Evolutionary conservation across 257 asterid species (phyloP).

Genomic region (Salvia rosmarinus): DNA sequence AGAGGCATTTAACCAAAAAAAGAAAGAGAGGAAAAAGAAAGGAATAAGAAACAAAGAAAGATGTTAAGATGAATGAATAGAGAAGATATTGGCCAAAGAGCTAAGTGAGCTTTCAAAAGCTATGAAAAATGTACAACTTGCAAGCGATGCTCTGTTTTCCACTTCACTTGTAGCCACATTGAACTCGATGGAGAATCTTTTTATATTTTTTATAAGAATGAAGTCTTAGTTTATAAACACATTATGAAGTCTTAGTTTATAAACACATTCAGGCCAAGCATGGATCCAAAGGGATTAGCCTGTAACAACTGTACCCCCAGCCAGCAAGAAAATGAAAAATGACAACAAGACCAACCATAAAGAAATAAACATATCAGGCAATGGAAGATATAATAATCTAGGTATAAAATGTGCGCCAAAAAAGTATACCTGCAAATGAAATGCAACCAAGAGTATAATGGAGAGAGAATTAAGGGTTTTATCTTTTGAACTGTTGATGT

Average conservation of each 20-base stretch:
- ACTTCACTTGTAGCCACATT: no score
- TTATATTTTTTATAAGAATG: not conserved
- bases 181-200: not conserved
- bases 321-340: not conserved
- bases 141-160: no score
- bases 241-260: not conserved
- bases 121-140: no score
- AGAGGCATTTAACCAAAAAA: no score
- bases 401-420: not conserved
- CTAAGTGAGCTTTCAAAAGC: no score
- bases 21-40: no score
- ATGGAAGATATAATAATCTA: not conserved
- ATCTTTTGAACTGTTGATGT: conserved; percentile 83
- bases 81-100: no score
- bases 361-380: not conserved
- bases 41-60: no score
- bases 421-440: conserved; percentile 82
- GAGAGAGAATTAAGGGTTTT: conserved; percentile 85
- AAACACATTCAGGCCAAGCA: not conserved
- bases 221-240: not conserved
- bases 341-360: conserved; percentile 5
- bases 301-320: not conserved
- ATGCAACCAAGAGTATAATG: conserved; percentile 80
- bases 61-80: no score
- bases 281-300: not conserved